Evolutionary conservation across 2,329 filamentous ascomycete genomes (phyloP), one percentile per base, ranked within the genome.

Genomic region (Xylariales sp.): DNA sequence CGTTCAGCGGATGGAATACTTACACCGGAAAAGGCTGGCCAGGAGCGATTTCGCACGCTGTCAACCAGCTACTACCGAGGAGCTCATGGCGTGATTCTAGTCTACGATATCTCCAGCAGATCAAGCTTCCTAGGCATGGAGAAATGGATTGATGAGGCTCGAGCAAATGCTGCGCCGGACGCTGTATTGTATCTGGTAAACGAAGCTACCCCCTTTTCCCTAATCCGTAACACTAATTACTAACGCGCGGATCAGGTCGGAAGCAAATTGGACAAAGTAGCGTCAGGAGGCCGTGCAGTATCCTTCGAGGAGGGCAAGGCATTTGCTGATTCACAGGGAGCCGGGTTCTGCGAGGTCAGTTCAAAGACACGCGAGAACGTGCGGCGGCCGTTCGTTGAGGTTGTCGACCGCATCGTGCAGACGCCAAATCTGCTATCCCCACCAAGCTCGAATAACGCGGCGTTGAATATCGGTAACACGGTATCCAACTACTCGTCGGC

Each of bases 121-220:
- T 67, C 71, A 37, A 71, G 66, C 42, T 78, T 78, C 51, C 53
- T 65, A 18, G 64, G 66, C 36, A 73, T 78, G 70, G 70, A 72
- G 33, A 61, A 63, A 37, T 78, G 74, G 73, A 73, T 74, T 48
- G 67, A 72, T 32, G 73, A 78, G 53, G 74, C 69, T 5, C 67
- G 73, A 51, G 55, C 58, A 10, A 74, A 75, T 51, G 72, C 71
- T 3, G 64, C 66, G 15, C 63, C 68, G 0, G 66, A 68, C 7
- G 68, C 70, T n/a, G 65, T 69, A 31, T 63, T 71, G 44, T 76
- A 70, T 49, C 51, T 76, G 46, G 71, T 70, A 58, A 20, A 15
- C 14, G 19, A 38, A 21, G 22, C 25, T 31, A 22, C 18, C 12
- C 10, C 5, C 24, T 3, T 39, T 12, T n/a, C 11, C 16, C 11